Conservation (phyloP, 257 asterid species). For the Fraxinus americana region DNA sequence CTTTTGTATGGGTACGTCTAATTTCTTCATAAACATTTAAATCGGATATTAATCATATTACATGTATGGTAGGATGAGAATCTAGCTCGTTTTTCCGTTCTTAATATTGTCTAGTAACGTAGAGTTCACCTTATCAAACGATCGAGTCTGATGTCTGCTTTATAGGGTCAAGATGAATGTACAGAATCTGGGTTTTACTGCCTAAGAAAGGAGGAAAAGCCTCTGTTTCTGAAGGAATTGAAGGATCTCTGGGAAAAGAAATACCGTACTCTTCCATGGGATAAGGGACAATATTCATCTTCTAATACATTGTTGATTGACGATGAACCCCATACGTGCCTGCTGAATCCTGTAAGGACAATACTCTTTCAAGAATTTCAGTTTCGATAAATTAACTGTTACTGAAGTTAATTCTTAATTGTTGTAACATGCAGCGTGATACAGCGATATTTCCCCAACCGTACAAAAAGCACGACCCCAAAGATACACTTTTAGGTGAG, state of each 20-base stretch:
- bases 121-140: no score
- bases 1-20: slow-evolving; percentile 54
- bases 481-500: slow-evolving; percentile 43
- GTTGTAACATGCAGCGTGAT: slow-evolving; percentile 39
- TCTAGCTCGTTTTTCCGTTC: no score
- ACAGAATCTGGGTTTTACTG: slow-evolving; percentile 36
- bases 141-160: background rate
- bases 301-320: slow-evolving; percentile 55
- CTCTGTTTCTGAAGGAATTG: slow-evolving; percentile 53
- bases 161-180: slow-evolving; percentile 56
- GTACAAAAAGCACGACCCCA: slow-evolving; percentile 36
- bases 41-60: no score
- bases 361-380: background rate
- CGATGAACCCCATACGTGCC: slow-evolving; percentile 45
- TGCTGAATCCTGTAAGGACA: slow-evolving; percentile 49
- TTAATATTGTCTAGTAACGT: no score
- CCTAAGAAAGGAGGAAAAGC: slow-evolving; percentile 35
- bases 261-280: background rate
- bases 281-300: slow-evolving; percentile 38
- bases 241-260: slow-evolving; percentile 44
- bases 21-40: background rate
- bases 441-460: slow-evolving; percentile 46
- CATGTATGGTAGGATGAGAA: no score
- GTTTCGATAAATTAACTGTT: background rate
- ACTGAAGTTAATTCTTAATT: background rate